Percentiles rank a stretch among this genome's conserved stretches.
Conservation (phyloP, 192 early-diverging fungal species). For the Borealophlyctis nickersoniae region DNA sequence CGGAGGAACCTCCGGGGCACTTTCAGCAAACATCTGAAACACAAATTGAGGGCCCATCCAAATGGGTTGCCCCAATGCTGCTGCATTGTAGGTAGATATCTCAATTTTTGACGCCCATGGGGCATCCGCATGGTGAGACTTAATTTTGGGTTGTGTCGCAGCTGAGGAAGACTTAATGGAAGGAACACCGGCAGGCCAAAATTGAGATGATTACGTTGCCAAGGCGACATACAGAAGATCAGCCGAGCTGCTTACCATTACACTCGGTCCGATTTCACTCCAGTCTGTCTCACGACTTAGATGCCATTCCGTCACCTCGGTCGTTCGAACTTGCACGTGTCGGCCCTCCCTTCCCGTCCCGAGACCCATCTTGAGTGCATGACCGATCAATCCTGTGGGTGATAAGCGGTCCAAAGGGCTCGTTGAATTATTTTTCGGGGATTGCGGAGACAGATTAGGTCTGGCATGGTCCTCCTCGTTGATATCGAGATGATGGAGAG, state of each 20-base stretch:
- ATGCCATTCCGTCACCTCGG: constrained; percentile 40
- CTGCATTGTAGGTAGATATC: constrained; percentile 25
- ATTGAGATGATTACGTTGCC: too few species aligned
- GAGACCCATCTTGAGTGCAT: constrained; percentile 6
- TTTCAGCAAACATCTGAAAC: constrained; percentile 24
- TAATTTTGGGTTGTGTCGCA: too few species aligned
- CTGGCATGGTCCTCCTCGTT: constrained; percentile 2
- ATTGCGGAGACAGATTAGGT: too few species aligned
- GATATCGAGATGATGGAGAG: constrained; percentile 39
- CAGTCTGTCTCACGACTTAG: constrained; percentile 35
- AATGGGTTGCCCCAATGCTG: constrained; percentile 24
- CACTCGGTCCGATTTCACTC: constrained; percentile 34
- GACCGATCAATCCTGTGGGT: constrained; percentile 16
- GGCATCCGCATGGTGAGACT: too few species aligned
- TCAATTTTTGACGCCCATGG: constrained; percentile 33
- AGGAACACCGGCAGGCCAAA: too few species aligned
- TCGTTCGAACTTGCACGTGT: constrained; percentile 13
- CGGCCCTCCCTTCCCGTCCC: not conserved
- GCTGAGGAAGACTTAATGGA: too few species aligned
- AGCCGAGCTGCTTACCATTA: constrained; percentile 13
- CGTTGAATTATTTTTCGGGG: too few species aligned
- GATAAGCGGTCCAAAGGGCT: constrained; percentile 23
- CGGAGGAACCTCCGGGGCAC: too few species aligned
- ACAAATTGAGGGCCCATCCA: constrained; percentile 35
- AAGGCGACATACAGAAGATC: constrained; percentile 12